phyloP scores from a whole-genome alignment of 2,329 filamentous ascomycete species.

The Pestalotiopsis sp. region DNA sequence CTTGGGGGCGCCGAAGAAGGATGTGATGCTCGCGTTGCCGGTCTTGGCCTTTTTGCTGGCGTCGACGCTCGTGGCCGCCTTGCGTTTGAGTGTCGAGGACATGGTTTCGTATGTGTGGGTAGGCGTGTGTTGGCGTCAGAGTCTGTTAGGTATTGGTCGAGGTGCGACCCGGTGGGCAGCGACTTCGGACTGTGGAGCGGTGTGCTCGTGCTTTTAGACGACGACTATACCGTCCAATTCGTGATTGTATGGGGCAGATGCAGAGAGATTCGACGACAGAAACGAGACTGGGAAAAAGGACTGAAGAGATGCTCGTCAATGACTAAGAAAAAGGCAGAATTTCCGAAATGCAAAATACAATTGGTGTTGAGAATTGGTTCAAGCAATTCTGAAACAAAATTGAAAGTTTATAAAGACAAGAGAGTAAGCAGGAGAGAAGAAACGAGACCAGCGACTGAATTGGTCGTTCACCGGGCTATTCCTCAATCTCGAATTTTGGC shows the following conservation, averaged over 20 bases:
- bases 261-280: not conserved
- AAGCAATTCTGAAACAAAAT: not conserved
- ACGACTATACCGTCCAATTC: not conserved
- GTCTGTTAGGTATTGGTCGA: not conserved
- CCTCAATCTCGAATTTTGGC: not conserved
- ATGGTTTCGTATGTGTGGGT: constrained; percentile 15
- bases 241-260: not conserved
- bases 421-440: not conserved
- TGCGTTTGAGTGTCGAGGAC: constrained; percentile 69
- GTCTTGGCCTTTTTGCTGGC: constrained; percentile 75
- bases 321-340: not conserved
- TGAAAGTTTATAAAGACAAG: not conserved
- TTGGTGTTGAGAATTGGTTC: not conserved
- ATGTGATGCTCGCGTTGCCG: constrained; percentile 75
- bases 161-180: not conserved
- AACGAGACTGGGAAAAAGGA: not conserved
- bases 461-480: not conserved
- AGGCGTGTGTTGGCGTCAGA: not conserved
- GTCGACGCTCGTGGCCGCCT: constrained; percentile 52
- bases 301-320: not conserved
- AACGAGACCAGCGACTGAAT: not conserved
- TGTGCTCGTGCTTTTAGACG: not conserved
- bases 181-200: not conserved
- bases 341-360: not conserved
- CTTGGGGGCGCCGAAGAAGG: constrained; percentile 82